Percentiles rank a stretch among this genome's conserved stretches.
phyloP scores from a whole-genome alignment of 495 filamentous ascomycete species.

The Talaromyces wortmannii region DNA sequence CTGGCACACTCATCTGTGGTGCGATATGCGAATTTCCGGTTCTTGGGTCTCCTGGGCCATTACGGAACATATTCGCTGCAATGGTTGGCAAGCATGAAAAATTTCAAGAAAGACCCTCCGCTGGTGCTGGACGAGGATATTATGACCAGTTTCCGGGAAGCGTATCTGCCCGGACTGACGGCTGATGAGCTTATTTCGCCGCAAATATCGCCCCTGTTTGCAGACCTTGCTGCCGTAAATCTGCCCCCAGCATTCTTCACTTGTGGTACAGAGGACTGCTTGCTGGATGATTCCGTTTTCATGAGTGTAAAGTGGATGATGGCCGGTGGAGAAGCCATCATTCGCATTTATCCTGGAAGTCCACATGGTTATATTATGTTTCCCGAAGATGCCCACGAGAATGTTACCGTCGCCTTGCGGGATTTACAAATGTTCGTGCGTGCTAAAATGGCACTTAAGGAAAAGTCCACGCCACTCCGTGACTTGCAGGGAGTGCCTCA shows the following conservation, averaged over 20 bases:
- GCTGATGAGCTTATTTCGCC: slow-evolving; percentile 24
- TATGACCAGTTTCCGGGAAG: slow-evolving; percentile 31
- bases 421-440: slow-evolving; percentile 3
- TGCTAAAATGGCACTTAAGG: slow-evolving; percentile 1
- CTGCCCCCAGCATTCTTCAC: slow-evolving; percentile 47
- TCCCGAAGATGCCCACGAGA: slow-evolving; percentile 6
- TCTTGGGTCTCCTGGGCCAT: slow-evolving; percentile 35
- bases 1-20: slow-evolving; percentile 24
- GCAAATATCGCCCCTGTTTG: slow-evolving; percentile 33
- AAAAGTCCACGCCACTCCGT: slow-evolving; percentile 1
- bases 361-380: slow-evolving; percentile 40
- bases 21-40: slow-evolving; percentile 17
- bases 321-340: slow-evolving; percentile 37
- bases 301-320: slow-evolving; percentile 47
- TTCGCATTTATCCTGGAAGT: slow-evolving; percentile 47
- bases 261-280: slow-evolving; percentile 43
- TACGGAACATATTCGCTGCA: slow-evolving; percentile 41
- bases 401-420: neutral
- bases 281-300: slow-evolving; percentile 49
- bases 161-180: slow-evolving; percentile 33
- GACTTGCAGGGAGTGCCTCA: slow-evolving; percentile 3
- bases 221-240: slow-evolving; percentile 31
- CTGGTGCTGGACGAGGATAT: slow-evolving; percentile 30
- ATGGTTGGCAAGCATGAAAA: slow-evolving; percentile 21
- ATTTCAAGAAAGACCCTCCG: slow-evolving; percentile 15